Evolutionary conservation across 2,329 filamentous ascomycete genomes (phyloP), one percentile per base, ranked within the genome.

Genomic region (Fusarium fujikuroi): DNA sequence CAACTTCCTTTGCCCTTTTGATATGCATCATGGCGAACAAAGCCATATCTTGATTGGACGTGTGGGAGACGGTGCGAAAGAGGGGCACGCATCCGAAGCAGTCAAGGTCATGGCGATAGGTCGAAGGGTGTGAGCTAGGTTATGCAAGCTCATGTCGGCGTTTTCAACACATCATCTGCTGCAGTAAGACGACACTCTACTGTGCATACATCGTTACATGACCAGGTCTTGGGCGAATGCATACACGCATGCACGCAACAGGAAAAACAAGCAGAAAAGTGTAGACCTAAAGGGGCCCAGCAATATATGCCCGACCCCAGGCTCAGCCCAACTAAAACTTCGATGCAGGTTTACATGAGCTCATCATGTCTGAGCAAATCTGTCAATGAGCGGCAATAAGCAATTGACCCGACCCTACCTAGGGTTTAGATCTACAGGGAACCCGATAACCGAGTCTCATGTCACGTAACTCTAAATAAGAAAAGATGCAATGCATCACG

Each of bases 231-330:
- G 60, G 56, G 54, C 54, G 53, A 50, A 47, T 59, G 60, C 57
- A 72, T 56, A 54, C 42, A 76, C 63, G 59, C 67, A 69, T 66
- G 65, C 62, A 70, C 25, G 58, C 40, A 70, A 60, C 44, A 64
- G 69, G 47, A 37, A 64, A 70, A 52, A 40, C 42, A 71, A 75
- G 70, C 67, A 73, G 42, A 47, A 58, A 74, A 32, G 21, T 15
- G 34, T 44, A 42, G 39, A 52, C n/a, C 32, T 19, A 28, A 61
- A 40, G 44, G 61, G 53, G 63, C 53, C 61, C 64, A 67, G 34
- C 16, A 72, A 69, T 59, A 69, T 52, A 66, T 69, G 71, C 77
- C 76, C 64, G 69, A 77, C 70, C 66, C 53, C 60, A 69, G 70
- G 74, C 74, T 56, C 63, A 70, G 72, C 74, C 71, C 73, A 76